phyloP scores from a whole-genome alignment of 768 basidiomycete genomes.

The Tricholoma saponaceum region DNA sequence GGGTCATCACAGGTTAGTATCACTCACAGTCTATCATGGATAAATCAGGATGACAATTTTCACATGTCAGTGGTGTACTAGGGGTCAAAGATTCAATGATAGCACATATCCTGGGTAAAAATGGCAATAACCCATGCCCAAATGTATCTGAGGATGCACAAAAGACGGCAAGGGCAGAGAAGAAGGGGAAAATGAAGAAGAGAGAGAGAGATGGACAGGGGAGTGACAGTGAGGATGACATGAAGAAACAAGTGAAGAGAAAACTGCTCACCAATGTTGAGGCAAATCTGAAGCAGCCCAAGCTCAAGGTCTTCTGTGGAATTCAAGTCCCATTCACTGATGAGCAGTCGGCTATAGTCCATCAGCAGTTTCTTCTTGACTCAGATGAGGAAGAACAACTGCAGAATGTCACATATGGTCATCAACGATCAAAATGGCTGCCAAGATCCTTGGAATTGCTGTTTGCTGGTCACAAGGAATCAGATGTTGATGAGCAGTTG shows the following conservation, averaged over 20 bases:
- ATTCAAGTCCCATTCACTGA: too few relatives aligned
- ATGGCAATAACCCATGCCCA: background rate
- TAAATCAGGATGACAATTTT: background rate
- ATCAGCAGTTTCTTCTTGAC: too few relatives aligned
- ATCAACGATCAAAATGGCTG: too few relatives aligned
- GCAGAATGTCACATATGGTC: too few relatives aligned
- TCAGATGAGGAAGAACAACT: too few relatives aligned
- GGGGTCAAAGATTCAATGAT: background rate
- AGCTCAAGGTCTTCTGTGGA: too few relatives aligned
- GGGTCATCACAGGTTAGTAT: slow-evolving; percentile 14
- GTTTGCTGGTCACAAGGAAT: too few relatives aligned
- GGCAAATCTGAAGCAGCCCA: too few relatives aligned
- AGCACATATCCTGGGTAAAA: background rate
- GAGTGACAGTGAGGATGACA: background rate
- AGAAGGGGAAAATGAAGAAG: background rate
- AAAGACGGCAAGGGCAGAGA: background rate
- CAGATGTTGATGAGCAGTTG: too few relatives aligned
- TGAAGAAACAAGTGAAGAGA: background rate
- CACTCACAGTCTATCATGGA: background rate
- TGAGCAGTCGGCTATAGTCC: too few relatives aligned
- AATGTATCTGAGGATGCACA: background rate
- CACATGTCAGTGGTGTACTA: background rate
- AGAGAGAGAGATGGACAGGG: background rate
- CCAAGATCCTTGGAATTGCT: too few relatives aligned
- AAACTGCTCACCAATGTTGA: background rate